Base-by-base conservation (phyloP, 257 asterid genomes). In the Solanum peruvianum region DNA sequence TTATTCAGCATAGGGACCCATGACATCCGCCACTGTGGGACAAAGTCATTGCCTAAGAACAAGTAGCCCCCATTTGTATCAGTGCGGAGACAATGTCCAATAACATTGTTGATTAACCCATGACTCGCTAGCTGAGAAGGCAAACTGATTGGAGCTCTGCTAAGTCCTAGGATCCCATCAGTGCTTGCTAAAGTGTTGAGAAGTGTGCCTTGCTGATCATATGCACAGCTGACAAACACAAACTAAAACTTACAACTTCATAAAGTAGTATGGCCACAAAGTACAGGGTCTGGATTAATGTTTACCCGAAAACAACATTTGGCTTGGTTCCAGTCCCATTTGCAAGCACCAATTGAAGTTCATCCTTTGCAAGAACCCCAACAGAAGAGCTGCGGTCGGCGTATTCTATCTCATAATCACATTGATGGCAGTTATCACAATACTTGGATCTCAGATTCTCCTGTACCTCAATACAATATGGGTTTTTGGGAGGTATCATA, bases 121-220 rank as follows among this genome's bases (percentile, higher is more conserved):
- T 90, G 91, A 80, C 71, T 86, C 83, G 95, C 94, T 89, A 94
- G 90, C 89, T 94, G 98, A 70, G 96, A 93, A 82, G 98, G 95
- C 86, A 93, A 87, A 91, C 98, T 91, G 90, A 94, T 88, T 89
- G 90, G 90, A 15, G 95, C 94, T 90, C 89, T 90, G 92, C 98
- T 89, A 86, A 95, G 95, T 87, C 98, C 95, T 83, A 95, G 90
- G 81, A 95, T 93, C 67, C 98, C 98, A 88, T 95, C 98, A 58
- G 97, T 93, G 90, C 89, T 93, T 83, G 92, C 90, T 73, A 94
- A 86, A 31, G 96, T 88, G 87, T 91, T 91, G 85, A 94, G 89
- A 90, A 94, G 96, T 73, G 89, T 84, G 86, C 98, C 98, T 91
- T 90, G 98, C 88, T 94, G 98, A 91, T 94, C 96, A 86, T 94